Evolutionary conservation across 176 grass and related monocot genomes (phyloP).

Genomic region (barley (Hordeum vulgare)): MorexV3_pseudomolecules_assembly NC_058524.1:416946228-416946727

Average conservation of each 20-base stretch:
- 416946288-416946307: conserved; percentile 33
- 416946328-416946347: conserved; percentile 37
- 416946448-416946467: conserved; percentile 41
- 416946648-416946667: not conserved
- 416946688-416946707: not conserved
- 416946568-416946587: conserved; percentile 88
- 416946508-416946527: conserved; percentile 91
- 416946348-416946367: conserved; percentile 10
- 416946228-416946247: conserved; percentile 23
- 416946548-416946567: conserved; percentile 70
- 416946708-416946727: not conserved
- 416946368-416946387: conserved; percentile 52
- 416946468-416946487: conserved; percentile 68
- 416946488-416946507: conserved; percentile 78
- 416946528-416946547: conserved; percentile 88
- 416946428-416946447: conserved; percentile 24
- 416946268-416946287: conserved; percentile 18
- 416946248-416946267: conserved; percentile 34
- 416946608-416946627: not conserved
- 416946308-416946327: conserved; percentile 42
- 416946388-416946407: conserved; percentile 41
- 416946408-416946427: conserved; percentile 64
- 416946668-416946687: conserved; percentile 25
- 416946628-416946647: not conserved
- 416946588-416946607: conserved; percentile 64